These are phyloP conservation scores for Trebouxia sp. DNA, from an alignment of 139 green algal genomes.

Conservation along the genomic window DNA sequence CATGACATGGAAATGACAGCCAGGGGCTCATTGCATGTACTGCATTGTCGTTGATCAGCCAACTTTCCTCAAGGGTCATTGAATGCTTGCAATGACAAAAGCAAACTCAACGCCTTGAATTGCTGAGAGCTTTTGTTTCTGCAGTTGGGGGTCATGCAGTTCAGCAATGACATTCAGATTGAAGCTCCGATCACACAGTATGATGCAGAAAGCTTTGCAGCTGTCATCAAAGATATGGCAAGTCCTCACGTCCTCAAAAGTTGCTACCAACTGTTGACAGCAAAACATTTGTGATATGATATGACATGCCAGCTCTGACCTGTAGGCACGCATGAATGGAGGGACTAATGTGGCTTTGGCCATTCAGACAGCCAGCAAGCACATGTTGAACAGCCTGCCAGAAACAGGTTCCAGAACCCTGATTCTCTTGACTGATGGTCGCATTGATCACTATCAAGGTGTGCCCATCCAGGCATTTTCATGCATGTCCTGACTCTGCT, in stretches of 20 bases:
- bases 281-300: too few relatives aligned
- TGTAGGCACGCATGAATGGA: conserved; percentile 76
- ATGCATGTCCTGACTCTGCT: too few relatives aligned
- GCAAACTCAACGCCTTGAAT: too few relatives aligned
- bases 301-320: too few relatives aligned
- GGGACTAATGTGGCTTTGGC: conserved; percentile 77
- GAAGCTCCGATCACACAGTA: conserved; percentile 29
- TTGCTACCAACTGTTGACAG: too few relatives aligned
- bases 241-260: too few relatives aligned
- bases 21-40: too few relatives aligned
- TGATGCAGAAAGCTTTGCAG: background rate
- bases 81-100: too few relatives aligned
- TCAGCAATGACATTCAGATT: conserved; percentile 36
- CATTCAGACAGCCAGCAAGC: conserved; percentile 59
- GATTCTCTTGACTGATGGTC: conserved; percentile 32
- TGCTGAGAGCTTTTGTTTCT: background rate
- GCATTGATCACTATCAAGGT: conserved; percentile 37
- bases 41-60: too few relatives aligned
- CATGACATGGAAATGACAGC: too few relatives aligned
- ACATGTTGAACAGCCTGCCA: conserved; percentile 51
- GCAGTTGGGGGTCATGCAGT: conserved; percentile 43
- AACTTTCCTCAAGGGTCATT: too few relatives aligned
- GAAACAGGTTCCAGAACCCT: background rate
- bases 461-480: too few relatives aligned
- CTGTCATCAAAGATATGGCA: conserved; percentile 1